These are phyloP conservation scores for Lanmaoa pseudosensibilis DNA, from an alignment of 768 basidiomycete species.

Conservation along the genomic window DNA sequence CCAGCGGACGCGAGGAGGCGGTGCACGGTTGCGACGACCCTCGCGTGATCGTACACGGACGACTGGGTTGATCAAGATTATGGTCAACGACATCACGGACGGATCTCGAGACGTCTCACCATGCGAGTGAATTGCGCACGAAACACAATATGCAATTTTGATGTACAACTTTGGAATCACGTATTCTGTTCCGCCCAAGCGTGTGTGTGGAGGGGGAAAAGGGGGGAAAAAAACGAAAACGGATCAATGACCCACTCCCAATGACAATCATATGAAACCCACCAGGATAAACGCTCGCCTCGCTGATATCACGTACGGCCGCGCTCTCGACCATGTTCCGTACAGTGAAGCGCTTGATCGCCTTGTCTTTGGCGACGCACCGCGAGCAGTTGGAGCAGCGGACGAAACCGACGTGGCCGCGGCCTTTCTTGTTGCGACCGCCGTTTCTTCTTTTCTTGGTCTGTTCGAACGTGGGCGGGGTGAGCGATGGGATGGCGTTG, in stretches of 20 bases:
- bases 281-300: conserved; percentile 93
- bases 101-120: conserved; percentile 47
- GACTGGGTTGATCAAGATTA: conserved; percentile 45
- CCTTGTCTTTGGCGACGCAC: conserved; percentile 98
- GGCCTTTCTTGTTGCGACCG: conserved; percentile 99
- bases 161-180: conserved; percentile 96
- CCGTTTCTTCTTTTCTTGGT: conserved; percentile 99
- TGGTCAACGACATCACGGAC: neutral
- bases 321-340: conserved; percentile 99
- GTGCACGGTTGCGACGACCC: conserved; percentile 95
- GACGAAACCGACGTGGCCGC: conserved; percentile 92
- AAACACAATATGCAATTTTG: conserved; percentile 98
- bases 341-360: conserved; percentile 99
- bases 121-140: conserved; percentile 99
- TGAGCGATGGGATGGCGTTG: neutral
- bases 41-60: conserved; percentile 97
- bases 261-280: conserved; percentile 25
- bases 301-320: conserved; percentile 95
- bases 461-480: conserved; percentile 39
- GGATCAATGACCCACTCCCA: too few relatives aligned
- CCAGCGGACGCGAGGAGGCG: conserved; percentile 94
- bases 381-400: conserved; percentile 99
- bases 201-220: too few relatives aligned
- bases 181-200: conserved; percentile 61
- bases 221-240: too few relatives aligned